These are phyloP conservation scores for Barbarea vulgaris DNA, from an alignment of 345 rosid genomes.

Conservation along the genomic window DNA sequence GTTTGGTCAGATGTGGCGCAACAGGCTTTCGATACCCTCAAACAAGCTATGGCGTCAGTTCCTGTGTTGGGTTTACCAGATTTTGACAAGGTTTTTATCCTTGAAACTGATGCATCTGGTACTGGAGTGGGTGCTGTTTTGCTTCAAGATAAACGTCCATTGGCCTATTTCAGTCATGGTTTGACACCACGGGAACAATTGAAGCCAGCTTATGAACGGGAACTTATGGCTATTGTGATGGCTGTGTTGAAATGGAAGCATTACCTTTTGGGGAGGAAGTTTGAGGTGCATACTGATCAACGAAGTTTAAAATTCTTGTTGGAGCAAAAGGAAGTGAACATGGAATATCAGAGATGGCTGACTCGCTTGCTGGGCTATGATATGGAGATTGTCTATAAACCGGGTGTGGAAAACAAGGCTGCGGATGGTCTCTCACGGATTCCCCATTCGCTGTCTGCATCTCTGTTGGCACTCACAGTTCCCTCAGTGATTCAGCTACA, in stretches of 20 bases:
- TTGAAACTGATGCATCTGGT: neutral
- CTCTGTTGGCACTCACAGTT: too few relatives aligned
- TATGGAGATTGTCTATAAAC: too few relatives aligned
- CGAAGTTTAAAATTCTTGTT: neutral
- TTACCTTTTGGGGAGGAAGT: neutral
- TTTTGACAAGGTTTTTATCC: neutral
- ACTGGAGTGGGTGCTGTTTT: neutral
- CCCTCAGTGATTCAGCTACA: too few relatives aligned
- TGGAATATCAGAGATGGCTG: too few relatives aligned
- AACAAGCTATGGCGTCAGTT: neutral
- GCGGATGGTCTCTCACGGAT: neutral
- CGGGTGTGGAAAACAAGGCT: too few relatives aligned
- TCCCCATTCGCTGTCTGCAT: too few relatives aligned
- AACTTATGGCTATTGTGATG: neutral
- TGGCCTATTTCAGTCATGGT: neutral
- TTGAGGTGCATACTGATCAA: neutral
- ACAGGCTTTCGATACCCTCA: too few relatives aligned
- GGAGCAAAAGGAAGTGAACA: too few relatives aligned
- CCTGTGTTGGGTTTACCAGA: neutral
- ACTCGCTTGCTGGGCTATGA: too few relatives aligned
- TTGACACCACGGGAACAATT: neutral
- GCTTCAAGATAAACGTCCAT: neutral
- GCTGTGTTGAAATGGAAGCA: neutral
- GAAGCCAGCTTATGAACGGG: neutral
- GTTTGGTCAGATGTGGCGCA: too few relatives aligned